Evolutionary conservation across 345 rosid genomes (phyloP).

Genomic region (Luvunga scandens): DNA sequence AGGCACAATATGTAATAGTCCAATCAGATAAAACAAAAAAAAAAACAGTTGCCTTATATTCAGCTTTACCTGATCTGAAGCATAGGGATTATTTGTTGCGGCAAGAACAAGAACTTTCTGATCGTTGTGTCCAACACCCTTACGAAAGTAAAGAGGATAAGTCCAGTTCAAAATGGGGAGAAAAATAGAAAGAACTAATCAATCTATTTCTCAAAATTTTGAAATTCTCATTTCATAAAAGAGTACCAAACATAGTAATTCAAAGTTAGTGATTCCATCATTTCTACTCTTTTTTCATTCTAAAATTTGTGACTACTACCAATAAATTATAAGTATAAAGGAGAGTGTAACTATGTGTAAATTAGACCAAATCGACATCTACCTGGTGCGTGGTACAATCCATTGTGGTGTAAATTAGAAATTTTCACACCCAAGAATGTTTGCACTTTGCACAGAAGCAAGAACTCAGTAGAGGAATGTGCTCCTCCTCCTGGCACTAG

Average conservation of each 20-base stretch:
- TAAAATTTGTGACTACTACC: not conserved
- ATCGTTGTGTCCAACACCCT: conserved; percentile 93
- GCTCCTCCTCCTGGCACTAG: not conserved
- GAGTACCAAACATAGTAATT: not conserved
- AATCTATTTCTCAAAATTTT: not conserved
- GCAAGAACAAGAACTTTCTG: conserved; percentile 95
- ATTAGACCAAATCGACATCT: too few species aligned
- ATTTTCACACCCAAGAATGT: too few species aligned
- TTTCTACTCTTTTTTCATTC: not conserved
- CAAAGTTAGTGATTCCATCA: not conserved
- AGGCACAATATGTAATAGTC: conserved; percentile 19
- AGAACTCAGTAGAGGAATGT: not conserved
- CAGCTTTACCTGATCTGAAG: conserved; percentile 72
- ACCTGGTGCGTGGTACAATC: too few species aligned
- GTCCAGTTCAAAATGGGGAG: not conserved
- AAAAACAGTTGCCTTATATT: conserved; percentile 3
- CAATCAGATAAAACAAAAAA: conserved; percentile 3
- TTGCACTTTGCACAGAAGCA: not conserved
- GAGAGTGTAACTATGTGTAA: too few species aligned
- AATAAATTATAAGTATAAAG: not conserved
- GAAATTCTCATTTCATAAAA: not conserved
- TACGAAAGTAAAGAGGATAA: conserved; percentile 14
- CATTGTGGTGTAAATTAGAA: too few species aligned
- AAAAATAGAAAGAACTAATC: not conserved
- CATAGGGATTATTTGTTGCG: conserved; percentile 92